phyloP scores from a whole-genome alignment of 306 rosid species.

The Gynostemma pentaphyllum region DNA sequence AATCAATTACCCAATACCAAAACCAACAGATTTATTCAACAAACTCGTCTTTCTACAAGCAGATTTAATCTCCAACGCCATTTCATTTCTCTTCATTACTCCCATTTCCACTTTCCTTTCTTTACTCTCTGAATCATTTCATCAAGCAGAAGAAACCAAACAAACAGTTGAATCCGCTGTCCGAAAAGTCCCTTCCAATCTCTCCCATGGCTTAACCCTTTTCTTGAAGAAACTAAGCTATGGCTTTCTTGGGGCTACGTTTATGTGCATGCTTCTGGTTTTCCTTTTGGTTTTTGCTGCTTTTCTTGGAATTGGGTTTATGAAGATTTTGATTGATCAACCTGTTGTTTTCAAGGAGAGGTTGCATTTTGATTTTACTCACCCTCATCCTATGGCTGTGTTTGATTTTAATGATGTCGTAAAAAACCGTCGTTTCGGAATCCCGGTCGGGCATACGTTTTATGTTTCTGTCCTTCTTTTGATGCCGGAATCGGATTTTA shows the following conservation, averaged over 20 bases:
- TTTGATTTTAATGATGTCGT: conserved; percentile 12
- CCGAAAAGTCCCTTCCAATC: conserved; percentile 21
- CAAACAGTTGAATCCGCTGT: conserved; percentile 27
- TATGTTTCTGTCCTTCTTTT: conserved; percentile 35
- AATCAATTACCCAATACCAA: conserved; percentile 9
- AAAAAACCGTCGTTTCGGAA: no score
- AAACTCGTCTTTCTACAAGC: conserved; percentile 30
- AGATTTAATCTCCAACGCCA: conserved; percentile 35
- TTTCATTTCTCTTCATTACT: conserved; percentile 25
- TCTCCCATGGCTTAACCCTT: conserved; percentile 12
- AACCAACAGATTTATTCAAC: conserved; percentile 30
- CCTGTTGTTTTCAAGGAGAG: conserved; percentile 39
- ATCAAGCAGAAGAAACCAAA: conserved; percentile 27
- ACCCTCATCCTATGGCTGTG: conserved; percentile 42
- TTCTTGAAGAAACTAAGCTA: conserved; percentile 35
- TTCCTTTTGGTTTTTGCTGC: conserved; percentile 31
- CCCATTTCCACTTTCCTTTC: conserved; percentile 28
- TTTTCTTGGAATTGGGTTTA: conserved; percentile 36
- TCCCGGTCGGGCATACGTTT: conserved; percentile 64
- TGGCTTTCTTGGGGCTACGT: conserved; percentile 41
- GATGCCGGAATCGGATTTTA: conserved; percentile 84
- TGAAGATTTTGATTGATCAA: conserved; percentile 53
- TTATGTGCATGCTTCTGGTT: conserved; percentile 38
- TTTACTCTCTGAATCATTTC: conserved; percentile 30
- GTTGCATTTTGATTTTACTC: conserved; percentile 62